Conservation (phyloP, 2,329 filamentous ascomycete species). For the Penicillium sp. region DNA sequence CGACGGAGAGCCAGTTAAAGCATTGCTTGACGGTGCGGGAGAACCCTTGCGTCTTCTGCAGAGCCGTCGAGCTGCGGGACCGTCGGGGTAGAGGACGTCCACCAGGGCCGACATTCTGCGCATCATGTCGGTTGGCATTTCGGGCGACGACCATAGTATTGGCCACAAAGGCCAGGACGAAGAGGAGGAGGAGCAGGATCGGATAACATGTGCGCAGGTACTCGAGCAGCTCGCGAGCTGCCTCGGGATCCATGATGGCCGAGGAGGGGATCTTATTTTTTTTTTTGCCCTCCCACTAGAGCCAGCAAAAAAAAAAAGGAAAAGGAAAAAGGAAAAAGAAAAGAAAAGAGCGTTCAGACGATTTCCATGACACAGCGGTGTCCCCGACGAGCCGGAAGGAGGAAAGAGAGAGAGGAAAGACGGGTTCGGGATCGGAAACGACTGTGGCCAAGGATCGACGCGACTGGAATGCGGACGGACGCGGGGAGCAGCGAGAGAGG, state of each 20-base stretch:
- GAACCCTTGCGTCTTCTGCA: constrained; percentile 60
- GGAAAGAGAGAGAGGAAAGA: constrained; percentile 13
- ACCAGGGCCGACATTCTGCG: constrained; percentile 72
- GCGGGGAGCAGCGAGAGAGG: constrained; percentile 15
- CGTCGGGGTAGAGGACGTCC: constrained; percentile 82
- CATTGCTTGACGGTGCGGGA: constrained; percentile 69
- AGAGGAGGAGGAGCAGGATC: constrained; percentile 66
- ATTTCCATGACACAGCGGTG: constrained; percentile 39
- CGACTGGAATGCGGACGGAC: constrained; percentile 24
- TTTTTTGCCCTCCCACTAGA: background rate
- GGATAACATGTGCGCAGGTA: constrained; percentile 64
- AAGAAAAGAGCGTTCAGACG: constrained; percentile 22
- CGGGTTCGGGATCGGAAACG: constrained; percentile 26
- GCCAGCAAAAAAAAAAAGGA: background rate
- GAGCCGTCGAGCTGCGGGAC: constrained; percentile 54
- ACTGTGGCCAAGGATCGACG: constrained; percentile 27
- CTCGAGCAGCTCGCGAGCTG: constrained; percentile 49
- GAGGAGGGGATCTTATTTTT: background rate
- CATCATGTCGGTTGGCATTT: constrained; percentile 52
- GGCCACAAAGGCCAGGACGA: constrained; percentile 64
- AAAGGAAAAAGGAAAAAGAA: constrained; percentile 5
- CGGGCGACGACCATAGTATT: constrained; percentile 62
- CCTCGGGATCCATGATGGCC: constrained; percentile 40
- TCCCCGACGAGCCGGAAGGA: constrained; percentile 15
- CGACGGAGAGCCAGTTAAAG: constrained; percentile 75